Conservation (phyloP, 768 basidiomycete genomes). For the Imleria badia region DNA sequence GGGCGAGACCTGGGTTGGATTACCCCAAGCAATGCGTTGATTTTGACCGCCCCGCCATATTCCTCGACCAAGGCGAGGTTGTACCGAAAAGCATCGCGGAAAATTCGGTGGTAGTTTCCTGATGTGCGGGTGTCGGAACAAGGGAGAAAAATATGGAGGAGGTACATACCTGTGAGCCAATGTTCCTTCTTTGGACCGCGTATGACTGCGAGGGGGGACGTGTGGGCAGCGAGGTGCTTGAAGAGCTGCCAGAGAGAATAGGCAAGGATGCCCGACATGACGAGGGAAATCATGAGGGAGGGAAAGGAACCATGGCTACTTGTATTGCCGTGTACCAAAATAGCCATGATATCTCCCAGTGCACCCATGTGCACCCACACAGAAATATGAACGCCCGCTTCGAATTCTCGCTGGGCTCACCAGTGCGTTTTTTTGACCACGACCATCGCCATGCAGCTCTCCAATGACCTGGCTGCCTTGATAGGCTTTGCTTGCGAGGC, state of each 20-base stretch:
- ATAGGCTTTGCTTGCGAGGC: slow-evolving; percentile 40
- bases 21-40: slow-evolving; percentile 38
- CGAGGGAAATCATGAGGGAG: background rate
- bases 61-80: slow-evolving; percentile 28
- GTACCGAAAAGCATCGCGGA: slow-evolving; percentile 34
- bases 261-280: slow-evolving; percentile 4
- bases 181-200: slow-evolving; percentile 34
- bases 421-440: background rate
- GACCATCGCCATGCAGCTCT: slow-evolving; percentile 22
- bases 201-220: slow-evolving; percentile 22
- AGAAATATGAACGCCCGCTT: background rate
- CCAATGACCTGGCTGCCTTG: slow-evolving; percentile 33
- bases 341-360: too few species aligned
- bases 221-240: slow-evolving; percentile 3
- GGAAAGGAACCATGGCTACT: too few species aligned
- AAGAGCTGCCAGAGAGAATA: slow-evolving; percentile 20
- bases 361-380: background rate
- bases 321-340: too few species aligned
- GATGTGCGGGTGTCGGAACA: background rate
- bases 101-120: slow-evolving; percentile 36
- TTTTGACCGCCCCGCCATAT: slow-evolving; percentile 37
- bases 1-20: background rate
- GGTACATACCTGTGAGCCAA: slow-evolving; percentile 37
- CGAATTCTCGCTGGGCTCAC: background rate
- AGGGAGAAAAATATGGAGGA: background rate